Conservation (phyloP, 208 protist genomes). For the Leishmania turanica region DNA sequence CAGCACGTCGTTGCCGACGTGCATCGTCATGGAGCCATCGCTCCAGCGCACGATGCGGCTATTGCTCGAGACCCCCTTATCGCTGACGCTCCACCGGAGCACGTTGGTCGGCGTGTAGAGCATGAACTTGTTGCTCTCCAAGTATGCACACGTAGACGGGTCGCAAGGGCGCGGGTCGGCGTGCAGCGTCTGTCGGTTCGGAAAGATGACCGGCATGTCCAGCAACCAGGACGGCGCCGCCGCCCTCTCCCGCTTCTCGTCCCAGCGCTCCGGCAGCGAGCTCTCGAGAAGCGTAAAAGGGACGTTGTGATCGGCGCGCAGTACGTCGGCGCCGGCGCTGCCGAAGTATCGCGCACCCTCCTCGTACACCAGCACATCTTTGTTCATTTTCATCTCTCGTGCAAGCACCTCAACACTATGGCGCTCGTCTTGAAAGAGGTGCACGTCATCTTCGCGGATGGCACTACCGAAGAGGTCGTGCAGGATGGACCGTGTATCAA, state of each 20-base stretch:
- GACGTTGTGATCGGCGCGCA: conserved; percentile 38
- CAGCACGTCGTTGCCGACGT: conserved; percentile 79
- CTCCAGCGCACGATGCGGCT: conserved; percentile 82
- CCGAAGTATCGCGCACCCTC: conserved; percentile 70
- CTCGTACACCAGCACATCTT: conserved; percentile 39
- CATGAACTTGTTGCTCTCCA: conserved; percentile 70
- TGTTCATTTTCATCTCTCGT: conserved; percentile 33
- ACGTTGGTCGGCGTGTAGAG: conserved; percentile 88
- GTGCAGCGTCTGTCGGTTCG: conserved; percentile 85
- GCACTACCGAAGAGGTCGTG: conserved; percentile 50
- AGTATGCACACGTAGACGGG: conserved; percentile 41
- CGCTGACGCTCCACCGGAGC: conserved; percentile 59
- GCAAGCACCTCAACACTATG: conserved; percentile 16
- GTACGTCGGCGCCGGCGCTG: conserved; percentile 35
- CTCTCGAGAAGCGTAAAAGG: conserved; percentile 55
- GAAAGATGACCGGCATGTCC: conserved; percentile 85
- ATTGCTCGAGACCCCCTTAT: conserved; percentile 50
- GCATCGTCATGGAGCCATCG: conserved; percentile 78
- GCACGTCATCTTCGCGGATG: conserved; percentile 54
- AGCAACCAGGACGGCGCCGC: conserved; percentile 57
- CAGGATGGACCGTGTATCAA: conserved; percentile 70
- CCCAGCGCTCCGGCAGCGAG: conserved; percentile 29
- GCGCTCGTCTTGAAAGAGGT: conserved; percentile 32
- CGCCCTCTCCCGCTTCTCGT: neutral
- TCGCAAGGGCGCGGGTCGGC: conserved; percentile 79